Conservation (phyloP, 192 early-diverging fungal species). For the Gryganskiella cystojenkinii region DNA sequence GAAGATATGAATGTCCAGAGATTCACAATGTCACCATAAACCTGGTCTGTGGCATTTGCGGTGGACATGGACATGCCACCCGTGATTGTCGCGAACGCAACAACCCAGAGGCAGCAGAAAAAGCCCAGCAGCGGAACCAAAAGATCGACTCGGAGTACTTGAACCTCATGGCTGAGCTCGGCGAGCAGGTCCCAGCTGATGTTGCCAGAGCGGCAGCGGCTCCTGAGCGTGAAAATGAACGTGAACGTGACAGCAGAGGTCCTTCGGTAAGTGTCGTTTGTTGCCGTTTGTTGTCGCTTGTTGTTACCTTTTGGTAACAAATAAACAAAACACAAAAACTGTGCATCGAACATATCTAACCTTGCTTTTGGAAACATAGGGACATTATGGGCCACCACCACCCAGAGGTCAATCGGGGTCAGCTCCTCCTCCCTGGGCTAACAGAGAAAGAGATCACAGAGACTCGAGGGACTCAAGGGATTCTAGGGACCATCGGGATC, state of each 20-base stretch:
- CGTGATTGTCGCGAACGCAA: constrained; percentile 92
- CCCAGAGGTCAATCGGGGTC: constrained; percentile 29
- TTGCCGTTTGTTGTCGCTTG: neutral
- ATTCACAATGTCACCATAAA: constrained; percentile 85
- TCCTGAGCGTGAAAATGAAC: neutral
- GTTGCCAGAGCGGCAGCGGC: constrained; percentile 4
- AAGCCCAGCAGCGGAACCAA: constrained; percentile 82
- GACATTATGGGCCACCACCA: constrained; percentile 31
- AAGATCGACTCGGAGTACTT: constrained; percentile 92
- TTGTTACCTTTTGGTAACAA: too few relatives aligned
- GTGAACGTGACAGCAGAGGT: constrained; percentile 9
- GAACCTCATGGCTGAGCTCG: constrained; percentile 95
- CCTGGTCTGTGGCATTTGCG: constrained; percentile 90
- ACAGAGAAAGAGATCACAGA: too few relatives aligned
- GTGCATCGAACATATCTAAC: constrained; percentile 3
- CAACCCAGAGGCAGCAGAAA: constrained; percentile 80
- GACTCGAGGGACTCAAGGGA: constrained; percentile 9
- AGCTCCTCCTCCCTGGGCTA: constrained; percentile 49
- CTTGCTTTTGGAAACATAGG: constrained; percentile 4
- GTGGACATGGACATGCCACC: constrained; percentile 90
- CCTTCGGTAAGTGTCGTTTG: constrained; percentile 30
- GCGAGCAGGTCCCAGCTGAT: constrained; percentile 58
- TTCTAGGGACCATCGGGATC: constrained; percentile 7
- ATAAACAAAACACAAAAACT: too few relatives aligned
- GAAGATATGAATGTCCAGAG: constrained; percentile 92